A percentile compares a stretch with the other conserved stretches of the same genome.
These are phyloP conservation scores for Diplodia mutila DNA, from an alignment of 2,329 filamentous ascomycete species.

Conservation along the genomic window DNA sequence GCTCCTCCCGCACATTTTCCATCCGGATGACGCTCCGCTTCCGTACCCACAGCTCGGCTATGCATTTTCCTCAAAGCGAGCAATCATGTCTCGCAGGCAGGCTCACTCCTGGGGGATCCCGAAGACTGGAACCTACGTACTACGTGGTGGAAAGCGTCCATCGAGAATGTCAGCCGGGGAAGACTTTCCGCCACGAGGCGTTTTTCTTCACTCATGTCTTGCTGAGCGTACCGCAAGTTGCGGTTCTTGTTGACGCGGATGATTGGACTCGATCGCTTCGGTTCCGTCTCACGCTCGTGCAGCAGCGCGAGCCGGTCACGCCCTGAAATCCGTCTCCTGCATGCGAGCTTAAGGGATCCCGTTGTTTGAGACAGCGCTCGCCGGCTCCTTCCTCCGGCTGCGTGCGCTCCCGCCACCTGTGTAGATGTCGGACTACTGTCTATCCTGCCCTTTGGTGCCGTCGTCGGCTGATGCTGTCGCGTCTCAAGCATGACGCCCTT, in stretches of 20 bases:
- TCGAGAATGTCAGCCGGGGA: neutral
- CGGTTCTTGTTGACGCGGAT: neutral
- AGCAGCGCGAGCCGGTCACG: neutral
- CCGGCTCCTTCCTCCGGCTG: neutral
- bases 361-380: neutral
- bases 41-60: neutral
- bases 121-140: neutral
- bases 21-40: neutral
- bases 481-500: neutral
- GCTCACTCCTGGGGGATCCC: neutral
- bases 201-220: neutral
- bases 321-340: neutral
- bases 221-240: neutral
- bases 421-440: neutral
- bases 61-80: neutral
- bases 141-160: neutral
- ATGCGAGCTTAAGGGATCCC: neutral
- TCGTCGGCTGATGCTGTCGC: neutral
- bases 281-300: neutral
- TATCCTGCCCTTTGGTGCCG: neutral
- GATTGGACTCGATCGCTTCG: neutral
- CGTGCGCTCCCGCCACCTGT: neutral
- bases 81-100: neutral
- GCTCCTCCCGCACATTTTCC: neutral
- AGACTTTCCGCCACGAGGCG: neutral